Evolutionary conservation across 2,329 filamentous ascomycete species (phyloP), one percentile per base, ranked within the genome.

Genomic region (Beauveria varroae): DNA sequence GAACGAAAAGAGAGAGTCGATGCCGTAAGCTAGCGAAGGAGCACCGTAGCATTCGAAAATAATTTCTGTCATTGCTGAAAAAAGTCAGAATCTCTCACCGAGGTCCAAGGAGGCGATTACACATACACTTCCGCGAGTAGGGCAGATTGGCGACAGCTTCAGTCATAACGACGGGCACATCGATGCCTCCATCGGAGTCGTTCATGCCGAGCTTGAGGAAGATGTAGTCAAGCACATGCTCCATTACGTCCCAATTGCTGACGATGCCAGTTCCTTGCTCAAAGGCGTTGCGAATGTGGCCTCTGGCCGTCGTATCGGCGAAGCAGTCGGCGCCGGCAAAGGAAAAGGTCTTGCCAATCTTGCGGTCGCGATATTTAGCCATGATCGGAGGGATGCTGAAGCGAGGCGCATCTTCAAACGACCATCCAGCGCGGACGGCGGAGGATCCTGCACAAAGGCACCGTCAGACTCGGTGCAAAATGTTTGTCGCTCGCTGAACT

Each of bases 161-260:
- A 0, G 95, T 99, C 87, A 99, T 92, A 67, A 99, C 88, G 63
- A 99, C 85, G 1, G 93, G 93, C 68, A 92, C 81, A 68, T 93
- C 91, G 64, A 99, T 86, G 26, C 83, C 80, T 9, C 90, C 91
- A 54, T 88, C 85, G 4, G 80, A 79, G 18, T 86, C 86, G 66
- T 96, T 91, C 67, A 99, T 82, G 5, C 95, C 95, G 60, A 99
- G 78, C 76, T 97, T 98, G 67, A 97, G 81, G 73, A 99, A 99
- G 47, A 93, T 83, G 74, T 97, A 97, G 76, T 99, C 95, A 52
- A 99, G 77, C 5, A 97, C 81, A 62, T 93, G 92, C 74, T 99
- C 95, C 86, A 96, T 92, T 40, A 92, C 93, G 74, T 99, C 95
- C 92, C 96, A 99, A 72, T 98, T 98, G 73, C 91, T 93, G 63